A percentile compares a stretch with the other conserved stretches of the same genome.
phyloP scores from a whole-genome alignment of 768 basidiomycete genomes.

The Lenzites betulinus region DNA sequence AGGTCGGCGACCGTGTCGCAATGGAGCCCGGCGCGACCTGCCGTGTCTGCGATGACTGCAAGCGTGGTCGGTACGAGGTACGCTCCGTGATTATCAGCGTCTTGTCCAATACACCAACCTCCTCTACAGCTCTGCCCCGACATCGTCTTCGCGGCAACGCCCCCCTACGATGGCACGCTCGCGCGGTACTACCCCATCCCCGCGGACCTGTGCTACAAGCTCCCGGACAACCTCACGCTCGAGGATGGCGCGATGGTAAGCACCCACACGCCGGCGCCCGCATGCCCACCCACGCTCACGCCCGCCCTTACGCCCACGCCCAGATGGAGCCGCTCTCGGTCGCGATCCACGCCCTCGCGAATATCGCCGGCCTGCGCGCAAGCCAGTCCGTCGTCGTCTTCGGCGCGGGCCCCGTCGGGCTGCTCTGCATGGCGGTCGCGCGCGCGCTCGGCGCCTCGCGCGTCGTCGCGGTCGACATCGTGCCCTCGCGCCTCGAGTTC shows the following conservation, averaged over 20 bases:
- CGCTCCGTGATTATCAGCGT: constrained; percentile 8
- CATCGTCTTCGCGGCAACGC: constrained; percentile 90
- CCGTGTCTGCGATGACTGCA: constrained; percentile 81
- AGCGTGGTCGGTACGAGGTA: constrained; percentile 82
- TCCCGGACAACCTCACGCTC: constrained; percentile 82
- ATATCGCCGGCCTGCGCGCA: constrained; percentile 69
- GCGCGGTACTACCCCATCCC: constrained; percentile 85
- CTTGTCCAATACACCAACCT: neutral
- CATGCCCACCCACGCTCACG: neutral
- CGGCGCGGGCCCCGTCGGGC: constrained; percentile 87
- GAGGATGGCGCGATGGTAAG: constrained; percentile 94
- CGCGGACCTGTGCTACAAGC: constrained; percentile 78
- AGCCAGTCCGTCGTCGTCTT: constrained; percentile 82
- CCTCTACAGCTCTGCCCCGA: constrained; percentile 74
- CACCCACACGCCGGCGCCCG: neutral
- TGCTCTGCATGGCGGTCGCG: constrained; percentile 94
- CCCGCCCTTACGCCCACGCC: neutral
- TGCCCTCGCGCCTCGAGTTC: constrained; percentile 76
- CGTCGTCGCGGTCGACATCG: constrained; percentile 84
- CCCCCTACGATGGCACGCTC: constrained; percentile 91
- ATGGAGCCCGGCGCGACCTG: constrained; percentile 92
- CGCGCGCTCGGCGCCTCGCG: constrained; percentile 87
- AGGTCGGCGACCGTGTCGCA: constrained; percentile 85
- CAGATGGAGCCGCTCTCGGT: constrained; percentile 96
- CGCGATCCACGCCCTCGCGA: constrained; percentile 84